Conservation (phyloP, 1,284 basidiomycete genomes). For the Volvariella volvacea region DNA sequence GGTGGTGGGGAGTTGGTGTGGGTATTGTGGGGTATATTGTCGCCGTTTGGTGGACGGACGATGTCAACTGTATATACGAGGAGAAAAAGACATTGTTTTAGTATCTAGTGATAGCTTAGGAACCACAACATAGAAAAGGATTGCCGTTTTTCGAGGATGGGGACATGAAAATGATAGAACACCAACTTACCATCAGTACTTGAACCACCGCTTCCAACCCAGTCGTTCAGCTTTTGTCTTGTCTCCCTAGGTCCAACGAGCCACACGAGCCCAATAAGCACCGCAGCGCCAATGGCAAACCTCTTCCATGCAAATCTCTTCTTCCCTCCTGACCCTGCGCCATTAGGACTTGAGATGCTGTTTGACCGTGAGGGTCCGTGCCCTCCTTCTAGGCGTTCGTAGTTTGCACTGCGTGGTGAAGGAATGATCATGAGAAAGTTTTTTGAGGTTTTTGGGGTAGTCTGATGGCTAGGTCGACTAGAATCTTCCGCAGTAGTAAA, state of each 20-base stretch:
- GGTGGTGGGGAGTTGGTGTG: constrained; percentile 8
- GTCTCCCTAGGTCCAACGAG: constrained; percentile 47
- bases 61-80: no score
- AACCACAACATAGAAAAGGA: neutral
- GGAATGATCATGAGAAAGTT: neutral
- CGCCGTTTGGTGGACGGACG: no score
- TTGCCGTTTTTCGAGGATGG: no score
- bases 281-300: constrained; percentile 47
- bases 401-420: constrained; percentile 44
- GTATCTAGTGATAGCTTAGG: no score
- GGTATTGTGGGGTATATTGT: constrained; percentile 5
- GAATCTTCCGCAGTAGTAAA: no score
- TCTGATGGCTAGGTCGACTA: neutral
- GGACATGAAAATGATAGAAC: neutral
- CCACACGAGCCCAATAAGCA: constrained; percentile 55
- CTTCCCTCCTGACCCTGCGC: constrained; percentile 19
- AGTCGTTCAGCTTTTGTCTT: constrained; percentile 11
- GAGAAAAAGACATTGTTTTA: neutral
- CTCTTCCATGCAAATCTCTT: constrained; percentile 54
- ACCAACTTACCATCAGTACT: constrained; percentile 2
- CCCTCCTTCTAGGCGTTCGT: constrained; percentile 61
- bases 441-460: neutral
- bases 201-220: neutral
- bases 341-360: neutral
- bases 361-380: constrained; percentile 32